Conservation (phyloP, 179 eudicot species). For the Silene vulgaris region DNA sequence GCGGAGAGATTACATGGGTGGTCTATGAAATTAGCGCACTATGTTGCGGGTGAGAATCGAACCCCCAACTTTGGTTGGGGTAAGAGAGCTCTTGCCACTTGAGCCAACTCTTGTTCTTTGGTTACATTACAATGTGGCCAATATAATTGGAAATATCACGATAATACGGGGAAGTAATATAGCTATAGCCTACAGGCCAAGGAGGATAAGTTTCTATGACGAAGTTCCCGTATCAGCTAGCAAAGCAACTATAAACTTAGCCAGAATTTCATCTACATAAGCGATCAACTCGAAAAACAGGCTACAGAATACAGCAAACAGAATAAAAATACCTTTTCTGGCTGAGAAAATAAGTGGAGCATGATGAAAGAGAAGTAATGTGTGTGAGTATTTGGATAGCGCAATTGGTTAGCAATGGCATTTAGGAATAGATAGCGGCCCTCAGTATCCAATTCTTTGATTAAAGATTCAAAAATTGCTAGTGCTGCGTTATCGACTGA, state of each 20-base stretch:
- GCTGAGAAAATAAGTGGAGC: constrained; percentile 67
- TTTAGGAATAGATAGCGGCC: constrained; percentile 88
- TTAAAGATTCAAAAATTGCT: constrained; percentile 75
- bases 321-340: constrained; percentile 61
- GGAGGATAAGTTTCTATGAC: neutral
- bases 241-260: neutral
- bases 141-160: neutral
- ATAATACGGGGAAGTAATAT: neutral
- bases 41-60: too few relatives aligned
- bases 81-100: too few relatives aligned
- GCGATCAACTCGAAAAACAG: neutral
- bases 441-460: constrained; percentile 76
- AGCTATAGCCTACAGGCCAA: neutral
- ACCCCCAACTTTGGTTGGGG: too few relatives aligned
- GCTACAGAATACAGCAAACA: neutral
- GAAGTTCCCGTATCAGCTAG: neutral
- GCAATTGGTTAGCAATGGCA: constrained; percentile 88
- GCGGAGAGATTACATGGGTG: too few relatives aligned
- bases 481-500: constrained; percentile 60
- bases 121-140: neutral
- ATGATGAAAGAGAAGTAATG: constrained; percentile 92
- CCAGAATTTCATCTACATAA: neutral
- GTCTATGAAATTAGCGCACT: too few relatives aligned
- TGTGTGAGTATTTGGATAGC: constrained; percentile 93
- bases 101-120: too few relatives aligned